Percentiles rank a stretch among this genome's conserved stretches.
Evolutionary conservation across 768 basidiomycete species (phyloP).

Genomic region (Kwoniella sp.): DNA sequence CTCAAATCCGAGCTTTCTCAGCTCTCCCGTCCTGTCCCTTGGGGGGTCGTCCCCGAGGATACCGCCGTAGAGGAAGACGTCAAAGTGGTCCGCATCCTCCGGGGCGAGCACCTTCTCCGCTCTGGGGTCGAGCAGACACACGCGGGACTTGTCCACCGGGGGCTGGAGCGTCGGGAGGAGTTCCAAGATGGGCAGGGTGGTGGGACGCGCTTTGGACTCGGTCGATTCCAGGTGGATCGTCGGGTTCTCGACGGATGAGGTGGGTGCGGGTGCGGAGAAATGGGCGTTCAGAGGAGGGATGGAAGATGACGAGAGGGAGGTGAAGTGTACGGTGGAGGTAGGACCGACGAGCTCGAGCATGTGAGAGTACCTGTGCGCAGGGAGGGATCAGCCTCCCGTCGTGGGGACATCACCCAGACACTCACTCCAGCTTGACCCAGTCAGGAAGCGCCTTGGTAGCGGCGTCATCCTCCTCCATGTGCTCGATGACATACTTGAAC

Average conservation of each 20-base stretch:
- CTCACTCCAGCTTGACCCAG: conserved; percentile 92
- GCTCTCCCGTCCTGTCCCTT: conserved; percentile 81
- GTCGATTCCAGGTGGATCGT: background rate
- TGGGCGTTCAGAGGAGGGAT: conserved; percentile 55
- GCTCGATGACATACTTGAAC: conserved; percentile 58
- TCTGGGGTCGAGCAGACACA: conserved; percentile 92
- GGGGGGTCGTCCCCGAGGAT: conserved; percentile 87
- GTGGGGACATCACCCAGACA: conserved; percentile 34
- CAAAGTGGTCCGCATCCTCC: conserved; percentile 70
- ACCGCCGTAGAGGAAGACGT: conserved; percentile 82
- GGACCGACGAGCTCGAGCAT: conserved; percentile 75
- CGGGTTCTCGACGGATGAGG: background rate
- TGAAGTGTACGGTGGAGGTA: conserved; percentile 68
- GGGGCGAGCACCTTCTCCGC: conserved; percentile 67
- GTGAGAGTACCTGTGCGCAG: conserved; percentile 56
- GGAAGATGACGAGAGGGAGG: conserved; percentile 74
- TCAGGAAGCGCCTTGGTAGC: conserved; percentile 58
- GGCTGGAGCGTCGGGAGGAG: conserved; percentile 43
- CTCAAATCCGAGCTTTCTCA: conserved; percentile 81
- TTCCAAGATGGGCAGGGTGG: conserved; percentile 53
- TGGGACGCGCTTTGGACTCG: conserved; percentile 53
- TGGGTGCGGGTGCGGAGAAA: conserved; percentile 39
- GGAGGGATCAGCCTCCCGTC: background rate
- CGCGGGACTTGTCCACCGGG: conserved; percentile 62
- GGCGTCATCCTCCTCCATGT: conserved; percentile 82